A percentile compares a stretch with the other conserved stretches of the same genome.
phyloP scores from a whole-genome alignment of 345 rosid species.

The Clausena lansium region DNA sequence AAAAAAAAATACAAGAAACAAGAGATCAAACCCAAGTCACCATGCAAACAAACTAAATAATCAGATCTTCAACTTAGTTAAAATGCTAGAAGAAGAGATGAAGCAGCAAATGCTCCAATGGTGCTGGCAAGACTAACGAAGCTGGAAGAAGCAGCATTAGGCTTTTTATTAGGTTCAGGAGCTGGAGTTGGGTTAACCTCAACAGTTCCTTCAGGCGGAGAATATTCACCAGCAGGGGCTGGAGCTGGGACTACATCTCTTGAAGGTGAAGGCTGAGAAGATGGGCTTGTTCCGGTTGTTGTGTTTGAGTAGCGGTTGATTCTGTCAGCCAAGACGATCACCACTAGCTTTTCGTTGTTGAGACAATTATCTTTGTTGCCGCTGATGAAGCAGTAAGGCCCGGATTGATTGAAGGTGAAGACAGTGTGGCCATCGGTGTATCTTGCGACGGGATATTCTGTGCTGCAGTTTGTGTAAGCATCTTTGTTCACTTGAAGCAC shows the following conservation, averaged over 20 bases:
- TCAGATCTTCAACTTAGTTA: background rate
- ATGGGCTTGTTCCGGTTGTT: conserved; percentile 4
- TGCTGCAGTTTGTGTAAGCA: conserved; percentile 57
- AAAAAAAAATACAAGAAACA: conserved; percentile 1
- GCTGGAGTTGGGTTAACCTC: conserved; percentile 55
- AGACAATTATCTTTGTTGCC: conserved; percentile 69
- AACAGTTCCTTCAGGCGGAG: conserved; percentile 46
- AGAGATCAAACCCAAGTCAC: background rate
- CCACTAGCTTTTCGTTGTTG: conserved; percentile 59
- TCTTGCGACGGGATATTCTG: conserved; percentile 33
- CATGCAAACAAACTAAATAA: background rate
- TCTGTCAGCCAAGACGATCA: conserved; percentile 70
- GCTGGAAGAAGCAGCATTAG: conserved; percentile 41
- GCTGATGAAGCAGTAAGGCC: conserved; percentile 72
- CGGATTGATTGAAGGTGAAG: conserved; percentile 51
- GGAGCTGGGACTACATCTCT: conserved; percentile 34
- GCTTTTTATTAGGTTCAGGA: conserved; percentile 29
- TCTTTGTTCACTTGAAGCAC: conserved; percentile 62
- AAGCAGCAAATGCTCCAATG: conserved; percentile 51
- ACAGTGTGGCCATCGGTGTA: conserved; percentile 55
- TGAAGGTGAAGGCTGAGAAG: conserved; percentile 35
- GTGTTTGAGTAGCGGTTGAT: conserved; percentile 27
- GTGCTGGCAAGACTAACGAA: conserved; percentile 26
- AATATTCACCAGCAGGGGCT: conserved; percentile 36
- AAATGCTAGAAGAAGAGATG: conserved; percentile 43